Evolutionary conservation across 495 filamentous ascomycete genomes (phyloP).

Genomic region (Parachaetomium inaequale): DNA sequence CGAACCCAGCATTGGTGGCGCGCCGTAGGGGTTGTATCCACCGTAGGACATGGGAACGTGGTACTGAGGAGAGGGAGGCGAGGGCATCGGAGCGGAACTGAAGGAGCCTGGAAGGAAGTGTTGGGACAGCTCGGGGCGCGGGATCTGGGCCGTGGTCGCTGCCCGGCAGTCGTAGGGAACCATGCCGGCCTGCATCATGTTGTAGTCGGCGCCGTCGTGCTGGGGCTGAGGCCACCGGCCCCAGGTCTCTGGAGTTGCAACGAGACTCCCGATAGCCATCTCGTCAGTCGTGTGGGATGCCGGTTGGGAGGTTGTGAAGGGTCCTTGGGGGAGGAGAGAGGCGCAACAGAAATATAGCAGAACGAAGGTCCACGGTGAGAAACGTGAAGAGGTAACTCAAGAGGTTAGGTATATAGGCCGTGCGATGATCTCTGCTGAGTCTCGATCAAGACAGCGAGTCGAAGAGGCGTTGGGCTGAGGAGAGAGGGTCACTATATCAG

Average conservation of each 20-base stretch:
- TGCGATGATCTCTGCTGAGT: background rate
- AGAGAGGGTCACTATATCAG: constrained; percentile 2
- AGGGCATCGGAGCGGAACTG: constrained; percentile 35
- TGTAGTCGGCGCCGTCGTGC: constrained; percentile 30
- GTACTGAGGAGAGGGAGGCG: constrained; percentile 36
- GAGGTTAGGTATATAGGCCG: background rate
- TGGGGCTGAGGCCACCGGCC: constrained; percentile 43
- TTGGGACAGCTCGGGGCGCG: constrained; percentile 31
- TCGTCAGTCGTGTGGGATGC: constrained; percentile 8
- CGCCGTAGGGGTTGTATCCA: constrained; percentile 34
- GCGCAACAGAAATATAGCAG: constrained; percentile 8
- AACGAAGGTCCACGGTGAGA: constrained; percentile 16
- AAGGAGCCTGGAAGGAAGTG: constrained; percentile 38
- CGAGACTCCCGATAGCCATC: constrained; percentile 41
- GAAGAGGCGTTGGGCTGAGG: background rate
- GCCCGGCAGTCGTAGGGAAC: constrained; percentile 37
- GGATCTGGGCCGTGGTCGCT: constrained; percentile 27
- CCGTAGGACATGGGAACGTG: constrained; percentile 29
- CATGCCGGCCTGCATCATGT: constrained; percentile 36
- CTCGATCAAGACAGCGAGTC: background rate
- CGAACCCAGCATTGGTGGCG: constrained; percentile 29
- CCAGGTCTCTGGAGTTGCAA: constrained; percentile 36
- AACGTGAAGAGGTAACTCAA: background rate
- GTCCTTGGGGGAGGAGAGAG: background rate
- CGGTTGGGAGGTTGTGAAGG: background rate